Percentiles rank a stretch among this genome's conserved stretches.
phyloP scores from a whole-genome alignment of 2,329 filamentous ascomycete species.

The Leptographium wingfieldii region DNA sequence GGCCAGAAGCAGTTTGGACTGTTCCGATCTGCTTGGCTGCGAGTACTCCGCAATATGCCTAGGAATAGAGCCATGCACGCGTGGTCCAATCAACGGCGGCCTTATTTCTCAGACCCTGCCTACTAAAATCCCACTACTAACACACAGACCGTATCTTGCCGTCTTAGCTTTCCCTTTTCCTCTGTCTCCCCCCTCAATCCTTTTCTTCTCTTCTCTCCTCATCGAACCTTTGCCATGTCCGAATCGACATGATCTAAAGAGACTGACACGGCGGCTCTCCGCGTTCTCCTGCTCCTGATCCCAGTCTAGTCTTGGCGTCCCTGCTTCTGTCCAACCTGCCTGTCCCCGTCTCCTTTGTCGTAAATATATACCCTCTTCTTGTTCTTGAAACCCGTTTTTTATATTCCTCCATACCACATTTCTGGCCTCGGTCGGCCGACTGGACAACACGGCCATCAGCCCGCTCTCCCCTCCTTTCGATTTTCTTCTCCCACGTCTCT shows the following conservation, averaged over 20 bases:
- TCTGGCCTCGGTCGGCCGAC: not conserved
- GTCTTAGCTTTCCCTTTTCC: not conserved
- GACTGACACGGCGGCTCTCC: slow-evolving; percentile 8
- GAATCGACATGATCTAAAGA: slow-evolving; percentile 36
- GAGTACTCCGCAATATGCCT: too few relatives aligned
- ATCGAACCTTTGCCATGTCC: slow-evolving; percentile 43
- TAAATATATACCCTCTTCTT: not conserved
- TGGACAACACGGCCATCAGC: not conserved
- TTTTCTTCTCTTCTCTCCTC: slow-evolving; percentile 7
- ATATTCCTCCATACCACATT: not conserved
- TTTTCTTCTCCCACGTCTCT: too few relatives aligned
- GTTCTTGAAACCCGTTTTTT: not conserved
- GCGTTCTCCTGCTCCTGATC: not conserved
- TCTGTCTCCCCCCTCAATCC: slow-evolving; percentile 17
- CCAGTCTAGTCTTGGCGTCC: not conserved
- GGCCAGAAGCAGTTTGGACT: too few relatives aligned
- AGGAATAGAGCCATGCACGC: not conserved
- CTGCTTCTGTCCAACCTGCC: not conserved
- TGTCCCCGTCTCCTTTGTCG: not conserved
- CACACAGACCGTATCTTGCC: not conserved
- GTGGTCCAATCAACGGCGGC: not conserved
- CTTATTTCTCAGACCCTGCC: not conserved
- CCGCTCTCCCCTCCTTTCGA: too few relatives aligned
- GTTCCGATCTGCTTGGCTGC: too few relatives aligned
- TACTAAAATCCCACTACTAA: not conserved